Evolutionary conservation across 805 yeast genomes (phyloP), one percentile per base, ranked within the genome.

Genomic region (Ogataea trehalophila): DNA sequence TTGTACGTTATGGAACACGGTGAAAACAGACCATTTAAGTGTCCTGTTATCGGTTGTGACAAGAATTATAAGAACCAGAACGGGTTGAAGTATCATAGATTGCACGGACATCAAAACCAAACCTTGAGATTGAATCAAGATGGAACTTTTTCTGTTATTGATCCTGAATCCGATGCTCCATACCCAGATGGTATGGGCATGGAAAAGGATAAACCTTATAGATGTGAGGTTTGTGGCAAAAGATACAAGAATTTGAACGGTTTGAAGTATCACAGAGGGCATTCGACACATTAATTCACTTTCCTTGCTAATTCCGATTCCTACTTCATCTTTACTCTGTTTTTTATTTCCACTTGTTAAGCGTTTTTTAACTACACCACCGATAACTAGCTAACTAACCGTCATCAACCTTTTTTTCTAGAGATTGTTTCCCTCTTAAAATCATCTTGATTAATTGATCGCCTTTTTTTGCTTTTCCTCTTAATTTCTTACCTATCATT

Each of bases 221-320:
- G 97, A 62, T 94, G 99, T 70, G 98, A 94, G 70, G 96, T 92
- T 39, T 94, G 99, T 71, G 98, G 98, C 49, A 94, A 92, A 70
- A 74, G 99, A 48, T 94, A 94, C 72, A 94, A 94, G 75, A 94
- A 94, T 63, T 73, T 94, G 61, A 94, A 94, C 66, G 99, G 99
- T 26, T 75, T 94, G 67, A 94, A 94, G 69, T 94, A 94, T 67
- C 99, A 94, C 68, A 80, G 97, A 59, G 98, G 97, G 20, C 99
- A 94, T 69, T 83, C 97, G n/a, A 92, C 98, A 39, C 98, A 92
- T 73, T 91, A 67, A 63, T 26, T 20, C 26, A 9, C 34, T 16
- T 22, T 35, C 18, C 23, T 2, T 17, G 13, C 16, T 37, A 9
- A 4, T 18, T 20, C 23, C 13, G 8, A 18, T 39, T 6, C 5